Base-by-base conservation (phyloP, 2,329 filamentous ascomycete species). In the Pestalotiopsis sp. region DNA sequence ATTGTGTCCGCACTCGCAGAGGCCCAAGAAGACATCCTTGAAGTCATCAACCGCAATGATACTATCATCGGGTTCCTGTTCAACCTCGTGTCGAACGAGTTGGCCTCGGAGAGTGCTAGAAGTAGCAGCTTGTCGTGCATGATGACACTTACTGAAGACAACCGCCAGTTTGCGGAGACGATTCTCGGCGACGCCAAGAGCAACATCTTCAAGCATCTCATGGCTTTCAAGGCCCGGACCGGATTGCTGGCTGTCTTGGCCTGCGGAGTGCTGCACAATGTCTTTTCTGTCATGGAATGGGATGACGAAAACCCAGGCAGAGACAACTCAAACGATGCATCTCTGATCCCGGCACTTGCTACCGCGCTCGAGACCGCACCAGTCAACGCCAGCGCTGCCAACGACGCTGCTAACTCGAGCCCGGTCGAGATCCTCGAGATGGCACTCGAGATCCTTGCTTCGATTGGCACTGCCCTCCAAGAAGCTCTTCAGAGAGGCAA, bases 221-320 rank as follows among this genome's bases (percentile, higher is more conserved):
- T 84, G 38, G 75, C 80, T 22, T 77, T 89, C 59, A 85, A 83
- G 68, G 80, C 83, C 22, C 76, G 80, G n/a, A 79, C 79, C 40
- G 84, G 80, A 38, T 78, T 84, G 20, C 83, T 83, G 67, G 85
- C 84, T 1, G 83, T 90, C 40, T 78, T 89, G 9, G 84, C 88
- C 7, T 91, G 88, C 64, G 86, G 86, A 14, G 81, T 89, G 24
- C 81, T 91, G 13, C 89, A 91, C 75, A 90, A 90, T 70, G 77
- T 91, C 44, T 90, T 89, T 74, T 77, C 83, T 6, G 79, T 82
- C 3, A 81, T 87, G 71, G 78, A 83, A 67, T 87, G 85, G 85
- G 82, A 83, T 39, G 86, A 88, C 66, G 78, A 82, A 68, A 84
- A 80, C 57, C 83, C 82, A 2, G 83, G 84, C 2, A 80, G 80